These are phyloP conservation scores for Monosporascus sp. DNA, from an alignment of 2,329 filamentous ascomycete genomes.

Conservation along the genomic window DNA sequence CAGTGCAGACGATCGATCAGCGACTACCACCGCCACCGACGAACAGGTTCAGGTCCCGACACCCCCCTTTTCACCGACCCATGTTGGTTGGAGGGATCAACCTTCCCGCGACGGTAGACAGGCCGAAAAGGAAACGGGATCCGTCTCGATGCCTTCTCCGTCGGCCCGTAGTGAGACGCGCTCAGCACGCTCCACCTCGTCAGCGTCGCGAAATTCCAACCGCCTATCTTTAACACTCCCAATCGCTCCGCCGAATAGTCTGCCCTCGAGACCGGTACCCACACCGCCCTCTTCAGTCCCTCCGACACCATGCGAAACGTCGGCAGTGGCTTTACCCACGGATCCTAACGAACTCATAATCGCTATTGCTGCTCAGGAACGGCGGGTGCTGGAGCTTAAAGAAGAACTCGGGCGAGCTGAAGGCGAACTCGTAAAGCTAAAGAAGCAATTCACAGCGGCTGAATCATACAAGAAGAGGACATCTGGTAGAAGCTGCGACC, in stretches of 20 bases:
- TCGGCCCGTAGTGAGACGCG: slow-evolving; percentile 37
- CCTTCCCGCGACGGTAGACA: slow-evolving; percentile 9
- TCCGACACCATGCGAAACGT: slow-evolving; percentile 44
- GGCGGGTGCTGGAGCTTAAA: slow-evolving; percentile 80
- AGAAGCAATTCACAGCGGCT: slow-evolving; percentile 75
- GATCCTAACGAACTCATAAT: slow-evolving; percentile 71
- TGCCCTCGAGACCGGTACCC: slow-evolving; percentile 48
- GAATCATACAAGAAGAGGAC: slow-evolving; percentile 72
- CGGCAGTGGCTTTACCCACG: slow-evolving; percentile 37
- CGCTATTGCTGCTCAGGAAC: slow-evolving; percentile 86
- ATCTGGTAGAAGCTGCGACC: slow-evolving; percentile 56
- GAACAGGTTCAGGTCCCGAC: slow-evolving; percentile 8
- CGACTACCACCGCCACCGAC: slow-evolving; percentile 3
- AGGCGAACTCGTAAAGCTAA: slow-evolving; percentile 66
- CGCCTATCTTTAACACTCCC: slow-evolving; percentile 57
- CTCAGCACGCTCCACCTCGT: slow-evolving; percentile 47
- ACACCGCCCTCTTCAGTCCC: slow-evolving; percentile 43
- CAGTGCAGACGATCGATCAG: slow-evolving; percentile 10
- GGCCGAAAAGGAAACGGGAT: slow-evolving; percentile 17
- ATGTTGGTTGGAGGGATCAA: slow-evolving; percentile 7
- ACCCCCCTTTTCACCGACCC: slow-evolving; percentile 8
- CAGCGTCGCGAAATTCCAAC: slow-evolving; percentile 49
- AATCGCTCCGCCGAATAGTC: slow-evolving; percentile 49
- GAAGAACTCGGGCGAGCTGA: slow-evolving; percentile 88
- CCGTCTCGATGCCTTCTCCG: slow-evolving; percentile 31